Base-by-base conservation (phyloP, 2,329 filamentous ascomycete genomes). In the Phialemonium atrogriseum region DNA sequence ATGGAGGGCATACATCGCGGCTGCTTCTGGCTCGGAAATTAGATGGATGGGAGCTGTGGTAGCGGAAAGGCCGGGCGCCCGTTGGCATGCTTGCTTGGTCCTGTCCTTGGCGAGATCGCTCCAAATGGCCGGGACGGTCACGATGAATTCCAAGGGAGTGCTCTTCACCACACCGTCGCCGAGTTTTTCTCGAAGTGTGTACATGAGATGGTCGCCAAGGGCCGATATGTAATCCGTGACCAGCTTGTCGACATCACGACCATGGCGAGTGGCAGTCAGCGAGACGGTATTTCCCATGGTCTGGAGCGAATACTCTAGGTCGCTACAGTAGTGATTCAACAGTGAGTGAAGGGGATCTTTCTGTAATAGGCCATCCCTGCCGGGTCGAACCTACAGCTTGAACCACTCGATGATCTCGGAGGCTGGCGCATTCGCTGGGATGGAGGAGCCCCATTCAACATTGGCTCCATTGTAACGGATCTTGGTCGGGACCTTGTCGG, bases 61-160 rank as follows among this genome's bases (percentile, higher is more conserved):
- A 3, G 45, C 37, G 4, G 45, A 51, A 4, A 59, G 43, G 7
- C 49, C 50, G 2, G 45, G 41, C 14, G 62, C 54, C 11, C 52
- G 55, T 22, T 59, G 52, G 24, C 59, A 65, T 11, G 66, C 66
- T 30, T 58, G 52, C 27, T 55, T 52, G 1, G 68, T 75, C 21
- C 60, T 60, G 24, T 68, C 57, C 31, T 70, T 73, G 18, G 70
- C 68, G 5, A 55, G 54, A 26, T 73, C 68, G 22, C 64, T 69
- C 72, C 72, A 77, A 7, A 77, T 69, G 5, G 71, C 70, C 1
- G 72, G 72, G 1, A 76, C 70, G 0, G 72, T 73, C 13, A 76
- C 51, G 26, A 75, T 60, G 34, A 72, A 73, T 33, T 74, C 61
- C 38, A 71, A 58, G 0, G 62, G 56, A 0, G 56, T 70, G 12